Evolutionary conservation across 2,329 filamentous ascomycete species (phyloP).

Genomic region (Penicillium sp.): DNA sequence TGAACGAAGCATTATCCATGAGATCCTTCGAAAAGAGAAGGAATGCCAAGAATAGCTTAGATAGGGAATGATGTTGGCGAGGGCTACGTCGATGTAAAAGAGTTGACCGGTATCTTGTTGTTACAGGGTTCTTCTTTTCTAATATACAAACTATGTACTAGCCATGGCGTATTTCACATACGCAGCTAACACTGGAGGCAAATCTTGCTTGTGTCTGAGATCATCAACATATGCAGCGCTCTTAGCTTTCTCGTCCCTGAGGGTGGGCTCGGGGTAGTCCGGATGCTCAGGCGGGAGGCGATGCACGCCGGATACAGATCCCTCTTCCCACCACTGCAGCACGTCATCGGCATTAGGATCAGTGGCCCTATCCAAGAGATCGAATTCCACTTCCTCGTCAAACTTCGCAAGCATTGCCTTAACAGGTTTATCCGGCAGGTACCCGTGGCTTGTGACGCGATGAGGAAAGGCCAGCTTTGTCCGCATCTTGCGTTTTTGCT

Average conservation of each 20-base stretch:
- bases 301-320: neutral
- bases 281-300: neutral
- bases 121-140: neutral
- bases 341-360: neutral
- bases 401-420: slow-evolving; percentile 14
- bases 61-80: too few species aligned
- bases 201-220: neutral
- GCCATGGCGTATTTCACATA: neutral
- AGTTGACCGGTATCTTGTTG: too few species aligned
- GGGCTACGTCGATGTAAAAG: too few species aligned
- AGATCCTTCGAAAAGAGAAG: too few species aligned
- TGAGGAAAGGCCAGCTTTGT: neutral
- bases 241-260: neutral
- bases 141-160: neutral
- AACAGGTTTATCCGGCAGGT: slow-evolving; percentile 1
- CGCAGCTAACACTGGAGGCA: neutral
- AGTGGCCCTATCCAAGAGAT: slow-evolving; percentile 10
- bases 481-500: slow-evolving; percentile 5
- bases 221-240: neutral
- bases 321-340: slow-evolving; percentile 10
- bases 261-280: neutral
- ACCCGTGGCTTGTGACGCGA: neutral
- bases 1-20: too few species aligned
- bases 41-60: too few species aligned
- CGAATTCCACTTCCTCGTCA: slow-evolving; percentile 23